phyloP scores from a whole-genome alignment of 1,139 yeast genomes.

The Blastobotrys buckinghamii region DNA sequence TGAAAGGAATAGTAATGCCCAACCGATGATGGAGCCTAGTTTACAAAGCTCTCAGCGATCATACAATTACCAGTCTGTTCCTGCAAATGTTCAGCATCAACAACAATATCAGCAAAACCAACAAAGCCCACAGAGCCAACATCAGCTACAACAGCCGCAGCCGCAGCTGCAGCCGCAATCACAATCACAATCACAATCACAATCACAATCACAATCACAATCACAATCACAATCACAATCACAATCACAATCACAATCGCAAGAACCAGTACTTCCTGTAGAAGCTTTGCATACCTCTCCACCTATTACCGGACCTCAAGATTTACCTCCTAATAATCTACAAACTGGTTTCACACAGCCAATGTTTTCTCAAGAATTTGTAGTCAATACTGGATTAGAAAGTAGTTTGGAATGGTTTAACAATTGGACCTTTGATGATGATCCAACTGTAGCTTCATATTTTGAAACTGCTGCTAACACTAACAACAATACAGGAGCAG shows the following conservation, averaged over 20 bases:
- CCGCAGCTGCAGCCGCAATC: neutral
- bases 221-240: no score
- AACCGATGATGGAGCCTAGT: no score
- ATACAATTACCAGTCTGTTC: no score
- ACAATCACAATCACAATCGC: no score
- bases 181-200: neutral
- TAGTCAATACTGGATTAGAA: constrained; percentile 8
- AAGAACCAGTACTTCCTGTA: neutral
- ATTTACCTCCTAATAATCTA: neutral
- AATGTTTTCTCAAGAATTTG: constrained; percentile 1
- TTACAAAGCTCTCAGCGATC: no score
- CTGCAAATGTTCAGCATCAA: neutral
- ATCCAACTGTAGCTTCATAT: neutral
- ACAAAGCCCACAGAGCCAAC: neutral
- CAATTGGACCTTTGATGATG: constrained; percentile 24
- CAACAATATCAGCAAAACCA: no score
- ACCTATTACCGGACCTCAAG: neutral
- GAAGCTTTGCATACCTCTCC: neutral
- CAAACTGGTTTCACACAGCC: neutral
- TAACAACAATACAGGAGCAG: no score
- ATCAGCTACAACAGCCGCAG: neutral
- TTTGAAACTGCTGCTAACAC: neutral
- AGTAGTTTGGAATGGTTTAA: constrained; percentile 27
- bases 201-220: neutral
- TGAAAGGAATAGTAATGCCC: constrained; percentile 9